Base-by-base conservation (phyloP, 306 rosid species). In the Prunus kanzakura region DNA sequence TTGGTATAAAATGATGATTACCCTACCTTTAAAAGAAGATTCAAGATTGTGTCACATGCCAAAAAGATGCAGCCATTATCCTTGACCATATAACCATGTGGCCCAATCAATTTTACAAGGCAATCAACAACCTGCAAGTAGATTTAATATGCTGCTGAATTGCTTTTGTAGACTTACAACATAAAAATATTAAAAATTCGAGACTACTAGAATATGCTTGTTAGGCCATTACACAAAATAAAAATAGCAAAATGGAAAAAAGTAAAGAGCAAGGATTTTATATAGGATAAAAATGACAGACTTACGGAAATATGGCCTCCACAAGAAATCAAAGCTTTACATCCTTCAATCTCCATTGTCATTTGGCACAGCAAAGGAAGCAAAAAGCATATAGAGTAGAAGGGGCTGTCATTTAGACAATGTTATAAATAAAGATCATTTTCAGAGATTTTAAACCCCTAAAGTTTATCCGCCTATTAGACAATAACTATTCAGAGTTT, bases 31-130 rank as follows among this genome's bases (percentile, higher is more conserved):
- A 95, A 72, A 63, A 92, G 88, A 70, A 95, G 78, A 82, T 92
- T 95, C 91, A 92, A 64, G 74, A 92, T 76, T 58, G 97, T 92
- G 78, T 95, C 97, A 83, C 97, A 92, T 8, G 97, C 97, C 91
- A 90, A 78, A 80, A 90, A 86, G 82, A 89, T 68, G 73, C 89
- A 76, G 77, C 96, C 84, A 73, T 76, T 77, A 67, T 89, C 85
- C 77, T 88, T 90, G 58, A 81, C 87, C 83, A 72, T 32, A 27
- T 46, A 73, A 76, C 81, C 65, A 50, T 68, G 63, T 68, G 82
- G 63, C 71, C 88, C 82, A 69, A 87, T 77, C 84, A 92, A 84
- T 63, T 84, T 90, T 76, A 81, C 71, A 74, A 95, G 84, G 89
- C 97, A 92, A 71, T 89, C 87, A 58, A 88, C 64, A 77, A 92